Conservation (phyloP, 2,329 filamentous ascomycete genomes). For the Shiraia sp. region DNA sequence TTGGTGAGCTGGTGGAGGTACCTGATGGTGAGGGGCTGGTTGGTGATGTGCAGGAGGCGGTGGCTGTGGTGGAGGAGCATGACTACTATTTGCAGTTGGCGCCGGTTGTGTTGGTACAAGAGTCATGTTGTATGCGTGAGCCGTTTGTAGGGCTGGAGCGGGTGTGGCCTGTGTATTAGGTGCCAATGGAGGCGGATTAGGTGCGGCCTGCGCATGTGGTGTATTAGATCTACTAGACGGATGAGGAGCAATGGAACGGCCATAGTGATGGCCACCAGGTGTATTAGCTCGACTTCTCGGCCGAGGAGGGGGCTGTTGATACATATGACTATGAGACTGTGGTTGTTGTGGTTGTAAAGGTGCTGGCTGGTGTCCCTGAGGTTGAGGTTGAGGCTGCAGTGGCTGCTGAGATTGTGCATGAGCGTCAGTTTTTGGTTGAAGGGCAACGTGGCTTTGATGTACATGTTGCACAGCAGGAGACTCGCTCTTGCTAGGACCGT, state of each 20-base stretch:
- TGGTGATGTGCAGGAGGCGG: conserved; percentile 12
- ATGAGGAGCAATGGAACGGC: conserved; percentile 30
- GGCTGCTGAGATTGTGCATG: no score
- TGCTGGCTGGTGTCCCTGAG: conserved; percentile 15
- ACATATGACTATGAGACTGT: no score
- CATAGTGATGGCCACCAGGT: conserved; percentile 19
- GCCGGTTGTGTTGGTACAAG: conserved; percentile 18
- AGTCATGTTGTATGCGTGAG: conserved; percentile 21
- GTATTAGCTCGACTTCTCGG: conserved; percentile 30
- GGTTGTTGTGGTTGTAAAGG: conserved; percentile 21
- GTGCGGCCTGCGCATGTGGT: conserved; percentile 26
- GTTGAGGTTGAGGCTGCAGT: conserved; percentile 9
- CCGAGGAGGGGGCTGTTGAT: no score
- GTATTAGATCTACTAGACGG: conserved; percentile 35
- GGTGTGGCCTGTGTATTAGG: conserved; percentile 12
- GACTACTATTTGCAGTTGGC: conserved; percentile 9
- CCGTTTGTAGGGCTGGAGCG: conserved; percentile 18
- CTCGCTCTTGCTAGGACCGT: conserved; percentile 21
- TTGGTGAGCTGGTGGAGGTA: conserved; percentile 8
- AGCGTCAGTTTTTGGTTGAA: conserved; percentile 16
- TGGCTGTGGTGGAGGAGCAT: conserved; percentile 9
- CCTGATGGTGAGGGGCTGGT: conserved; percentile 2
- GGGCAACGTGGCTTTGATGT: conserved; percentile 22
- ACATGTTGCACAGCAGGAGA: conserved; percentile 22
- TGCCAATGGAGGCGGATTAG: conserved; percentile 17